Evolutionary conservation across 139 green algal genomes (phyloP).

Genomic region (Tetradesmus lagerheimii): DNA sequence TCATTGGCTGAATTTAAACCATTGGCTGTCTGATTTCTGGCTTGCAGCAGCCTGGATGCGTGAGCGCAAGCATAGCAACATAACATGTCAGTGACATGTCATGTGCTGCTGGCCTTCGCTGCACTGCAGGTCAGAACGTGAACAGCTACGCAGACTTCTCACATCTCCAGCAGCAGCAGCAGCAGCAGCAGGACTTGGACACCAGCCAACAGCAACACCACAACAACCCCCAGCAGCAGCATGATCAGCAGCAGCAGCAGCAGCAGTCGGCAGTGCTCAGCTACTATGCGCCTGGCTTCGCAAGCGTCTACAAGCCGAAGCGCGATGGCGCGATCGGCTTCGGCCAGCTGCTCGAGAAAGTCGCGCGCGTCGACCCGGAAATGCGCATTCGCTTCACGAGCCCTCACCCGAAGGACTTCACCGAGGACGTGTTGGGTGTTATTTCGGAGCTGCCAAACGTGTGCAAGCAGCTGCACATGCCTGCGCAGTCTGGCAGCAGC

Average conservation of each 20-base stretch:
- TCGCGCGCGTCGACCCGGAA: constrained; percentile 81
- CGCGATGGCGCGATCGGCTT: constrained; percentile 75
- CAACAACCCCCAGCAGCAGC: neutral
- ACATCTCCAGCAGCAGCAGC: neutral
- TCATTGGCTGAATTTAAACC: no score
- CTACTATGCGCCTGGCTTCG: constrained; percentile 76
- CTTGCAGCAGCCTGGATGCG: no score
- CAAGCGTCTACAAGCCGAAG: constrained; percentile 83
- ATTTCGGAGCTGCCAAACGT: constrained; percentile 83
- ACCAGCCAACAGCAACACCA: neutral
- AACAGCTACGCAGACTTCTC: constrained; percentile 87
- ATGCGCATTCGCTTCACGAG: constrained; percentile 94
- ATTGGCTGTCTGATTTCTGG: no score
- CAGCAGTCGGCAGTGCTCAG: constrained; percentile 1
- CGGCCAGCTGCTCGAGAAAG: constrained; percentile 82
- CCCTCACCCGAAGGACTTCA: constrained; percentile 93
- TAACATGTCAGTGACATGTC: no score
- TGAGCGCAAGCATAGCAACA: no score
- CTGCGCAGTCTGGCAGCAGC: constrained; percentile 87
- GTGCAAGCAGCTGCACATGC: constrained; percentile 92
- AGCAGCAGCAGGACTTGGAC: neutral
- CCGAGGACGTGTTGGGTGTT: constrained; percentile 79
- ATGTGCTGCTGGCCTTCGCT: neutral
- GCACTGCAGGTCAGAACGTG: constrained; percentile 88
- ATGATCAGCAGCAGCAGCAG: neutral